Conservation (phyloP, 2,329 filamentous ascomycete genomes). For the Pseudogymnoascus sp. region DNA sequence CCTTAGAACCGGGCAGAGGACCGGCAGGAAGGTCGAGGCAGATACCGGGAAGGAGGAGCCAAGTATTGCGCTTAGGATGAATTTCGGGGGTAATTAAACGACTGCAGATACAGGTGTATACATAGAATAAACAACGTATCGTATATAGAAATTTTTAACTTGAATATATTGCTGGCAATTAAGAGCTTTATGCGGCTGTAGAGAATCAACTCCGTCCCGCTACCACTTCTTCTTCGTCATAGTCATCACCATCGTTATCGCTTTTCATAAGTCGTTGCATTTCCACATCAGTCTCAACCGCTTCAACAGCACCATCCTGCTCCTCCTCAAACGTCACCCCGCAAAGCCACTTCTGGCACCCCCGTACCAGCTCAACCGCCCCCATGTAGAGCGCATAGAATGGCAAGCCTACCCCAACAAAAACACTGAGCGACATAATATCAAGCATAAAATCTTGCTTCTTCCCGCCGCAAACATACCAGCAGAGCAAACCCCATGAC, state of each 20-base stretch:
- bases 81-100: conserved; percentile 54
- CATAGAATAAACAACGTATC: background rate
- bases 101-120: background rate
- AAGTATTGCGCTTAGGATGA: conserved; percentile 89
- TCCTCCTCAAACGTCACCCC: background rate
- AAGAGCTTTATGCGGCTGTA: background rate
- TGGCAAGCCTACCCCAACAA: background rate
- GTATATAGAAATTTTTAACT: background rate
- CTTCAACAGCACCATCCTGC: background rate
- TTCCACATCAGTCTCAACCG: conserved; percentile 1
- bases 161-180: conserved; percentile 1
- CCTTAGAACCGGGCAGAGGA: conserved; percentile 57
- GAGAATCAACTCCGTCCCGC: background rate
- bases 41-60: conserved; percentile 52
- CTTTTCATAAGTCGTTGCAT: background rate
- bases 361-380: background rate
- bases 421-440: background rate
- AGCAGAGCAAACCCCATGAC: background rate
- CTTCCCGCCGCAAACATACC: background rate
- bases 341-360: background rate
- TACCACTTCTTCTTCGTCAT: background rate
- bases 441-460: background rate
- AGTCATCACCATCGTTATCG: background rate
- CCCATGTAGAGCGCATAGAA: background rate
- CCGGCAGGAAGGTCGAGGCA: conserved; percentile 35